Percentiles rank a stretch among this genome's conserved stretches.
phyloP scores from a whole-genome alignment of 805 yeast species.

The Schizosaccharomyces japonicus region DNA sequence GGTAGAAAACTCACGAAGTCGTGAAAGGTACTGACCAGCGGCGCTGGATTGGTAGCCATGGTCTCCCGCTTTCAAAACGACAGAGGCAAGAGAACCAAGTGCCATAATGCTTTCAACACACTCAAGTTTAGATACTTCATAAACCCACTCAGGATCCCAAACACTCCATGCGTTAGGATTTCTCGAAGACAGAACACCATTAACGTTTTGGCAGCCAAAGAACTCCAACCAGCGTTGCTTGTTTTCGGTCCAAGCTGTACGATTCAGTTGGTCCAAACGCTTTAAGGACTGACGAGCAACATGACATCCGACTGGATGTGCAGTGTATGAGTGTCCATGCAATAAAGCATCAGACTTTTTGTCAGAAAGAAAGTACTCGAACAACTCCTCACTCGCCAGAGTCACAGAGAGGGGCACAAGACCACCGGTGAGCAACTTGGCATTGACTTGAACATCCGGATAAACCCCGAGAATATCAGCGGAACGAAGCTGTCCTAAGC shows the following conservation, averaged over 20 bases:
- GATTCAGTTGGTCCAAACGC: too few species aligned
- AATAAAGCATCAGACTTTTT: constrained; percentile 12
- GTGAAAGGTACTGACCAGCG: constrained; percentile 6
- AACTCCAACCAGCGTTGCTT: constrained; percentile 8
- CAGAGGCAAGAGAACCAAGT: constrained; percentile 11
- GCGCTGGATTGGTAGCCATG: constrained; percentile 11
- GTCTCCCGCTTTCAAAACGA: constrained; percentile 9
- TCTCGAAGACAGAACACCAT: too few species aligned
- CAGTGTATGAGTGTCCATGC: constrained; percentile 14
- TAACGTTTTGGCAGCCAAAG: constrained; percentile 7
- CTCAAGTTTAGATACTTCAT: too few species aligned
- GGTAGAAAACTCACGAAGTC: constrained; percentile 2
- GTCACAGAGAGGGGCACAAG: constrained; percentile 12
- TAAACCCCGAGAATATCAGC: constrained; percentile 9
- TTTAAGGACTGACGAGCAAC: too few species aligned
- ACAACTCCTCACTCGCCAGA: constrained; percentile 11
- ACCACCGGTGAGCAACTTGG: constrained; percentile 14
- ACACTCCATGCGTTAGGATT: too few species aligned
- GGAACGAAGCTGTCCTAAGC: constrained; percentile 11
- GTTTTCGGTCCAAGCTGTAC: too few species aligned
- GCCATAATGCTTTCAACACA: constrained; percentile 11
- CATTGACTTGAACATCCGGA: constrained; percentile 13
- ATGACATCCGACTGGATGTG: constrained; percentile 13
- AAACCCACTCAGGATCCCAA: too few species aligned
- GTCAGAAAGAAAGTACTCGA: constrained; percentile 11